Evolutionary conservation across 2,329 filamentous ascomycete species (phyloP), one percentile per base, ranked within the genome.

Genomic region (Septoria linicola): DNA sequence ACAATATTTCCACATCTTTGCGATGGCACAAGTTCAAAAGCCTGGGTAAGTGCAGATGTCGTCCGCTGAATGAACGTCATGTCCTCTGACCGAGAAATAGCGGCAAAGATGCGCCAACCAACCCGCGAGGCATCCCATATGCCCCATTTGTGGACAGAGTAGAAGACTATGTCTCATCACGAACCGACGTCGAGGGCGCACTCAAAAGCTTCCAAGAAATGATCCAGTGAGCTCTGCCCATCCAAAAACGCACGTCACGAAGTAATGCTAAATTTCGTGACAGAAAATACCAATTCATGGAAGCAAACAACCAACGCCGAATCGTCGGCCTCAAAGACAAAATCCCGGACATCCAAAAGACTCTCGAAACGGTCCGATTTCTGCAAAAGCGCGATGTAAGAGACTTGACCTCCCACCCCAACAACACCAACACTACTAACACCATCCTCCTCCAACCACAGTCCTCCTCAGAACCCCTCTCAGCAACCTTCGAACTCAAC

Each of bases 251-350:
- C 11, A 21, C 19, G 13, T 23, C 16, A 36, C 16, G n/a, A 23
- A 45, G 20, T 10, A 45, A 34, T 5, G n/a, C n/a, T n/a, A n/a
- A n/a, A n/a, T n/a, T n/a, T n/a, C n/a, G n/a, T n/a, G n/a, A n/a
- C 68, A 95, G 90, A 63, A 99, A 99, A 80, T 99, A 99, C 76
- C 93, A 97, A 72, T 99, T 97, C 75, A 99, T 99, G 93, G 90
- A 97, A 74, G 78, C 87, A 68, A 97, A 96, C 72, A 88, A 93
- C 53, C 87, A 95, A 70, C 81, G 89, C 58, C 82, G 93, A 41
- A 85, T 88, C 46, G 78, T 80, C 3, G 90, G 91, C 2, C 76
- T 99, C 49, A 88, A 85, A 66, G 91, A 96, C 67, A 99, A 97
- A 76, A 90, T 99, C 60, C 93, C 93, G 0, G 93, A 99, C 69